Percentiles rank a stretch among this genome's conserved stretches.
Conservation (phyloP, 257 asterid species). For the Ophiorrhiza pumila region DNA sequence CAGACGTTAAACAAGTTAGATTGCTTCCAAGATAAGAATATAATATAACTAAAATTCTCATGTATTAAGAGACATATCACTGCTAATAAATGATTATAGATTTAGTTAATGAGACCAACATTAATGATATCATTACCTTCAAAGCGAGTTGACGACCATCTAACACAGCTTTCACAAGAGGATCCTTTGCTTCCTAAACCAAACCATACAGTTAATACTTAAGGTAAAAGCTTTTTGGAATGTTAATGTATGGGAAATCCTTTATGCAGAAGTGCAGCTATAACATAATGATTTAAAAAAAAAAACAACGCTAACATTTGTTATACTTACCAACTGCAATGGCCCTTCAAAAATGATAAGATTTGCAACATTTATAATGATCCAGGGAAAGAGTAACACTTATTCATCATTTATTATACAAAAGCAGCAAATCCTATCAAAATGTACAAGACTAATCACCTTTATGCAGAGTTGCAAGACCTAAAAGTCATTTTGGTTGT, state of each 20-base stretch:
- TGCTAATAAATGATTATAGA: background rate
- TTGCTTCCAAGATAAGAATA: conserved; percentile 1
- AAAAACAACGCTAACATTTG: background rate
- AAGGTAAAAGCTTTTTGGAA: conserved; percentile 2
- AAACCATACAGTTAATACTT: conserved; percentile 24
- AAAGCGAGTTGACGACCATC: conserved; percentile 98
- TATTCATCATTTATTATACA: background rate
- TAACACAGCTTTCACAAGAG: conserved; percentile 85
- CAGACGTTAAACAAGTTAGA: conserved; percentile 8
- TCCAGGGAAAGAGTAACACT: background rate
- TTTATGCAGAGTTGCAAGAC: background rate
- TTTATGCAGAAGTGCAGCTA: background rate
- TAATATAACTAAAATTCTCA: background rate
- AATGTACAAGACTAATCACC: background rate
- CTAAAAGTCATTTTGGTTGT: background rate
- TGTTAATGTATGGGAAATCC: background rate
- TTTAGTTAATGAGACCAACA: background rate
- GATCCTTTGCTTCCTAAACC: conserved; percentile 88
- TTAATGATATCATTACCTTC: conserved; percentile 50
- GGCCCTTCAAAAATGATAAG: background rate
- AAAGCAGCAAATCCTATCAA: background rate
- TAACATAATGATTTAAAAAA: background rate
- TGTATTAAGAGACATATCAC: background rate
- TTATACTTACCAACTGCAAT: background rate
- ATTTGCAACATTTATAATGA: background rate